Conservation (phyloP, 1,284 basidiomycete genomes). For the Trichosporon ovoides region DNA sequence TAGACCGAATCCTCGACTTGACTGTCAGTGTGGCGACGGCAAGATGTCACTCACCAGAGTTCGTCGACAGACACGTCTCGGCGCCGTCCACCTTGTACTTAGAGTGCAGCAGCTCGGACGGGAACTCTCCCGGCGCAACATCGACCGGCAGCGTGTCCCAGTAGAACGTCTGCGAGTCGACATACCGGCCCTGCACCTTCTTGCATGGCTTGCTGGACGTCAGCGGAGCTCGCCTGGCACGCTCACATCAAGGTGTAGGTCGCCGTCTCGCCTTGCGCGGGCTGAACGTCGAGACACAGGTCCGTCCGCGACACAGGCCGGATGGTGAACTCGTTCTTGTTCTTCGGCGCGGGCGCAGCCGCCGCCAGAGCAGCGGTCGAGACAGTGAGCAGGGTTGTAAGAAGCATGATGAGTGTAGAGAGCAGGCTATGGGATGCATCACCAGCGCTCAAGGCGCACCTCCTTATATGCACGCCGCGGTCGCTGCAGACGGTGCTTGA, state of each 20-base stretch:
- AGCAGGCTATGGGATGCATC: too few relatives aligned
- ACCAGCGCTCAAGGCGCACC: too few relatives aligned
- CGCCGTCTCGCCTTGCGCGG: background rate
- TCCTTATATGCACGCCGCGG: too few relatives aligned
- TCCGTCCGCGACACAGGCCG: background rate
- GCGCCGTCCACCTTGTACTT: background rate
- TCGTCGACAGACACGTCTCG: background rate
- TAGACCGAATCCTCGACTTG: background rate
- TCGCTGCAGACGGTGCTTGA: too few relatives aligned
- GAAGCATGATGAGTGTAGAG: background rate
- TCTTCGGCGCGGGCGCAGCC: background rate
- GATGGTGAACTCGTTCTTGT: constrained; percentile 3
- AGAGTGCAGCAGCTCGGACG: background rate
- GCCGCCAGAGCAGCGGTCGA: background rate
- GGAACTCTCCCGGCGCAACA: background rate
- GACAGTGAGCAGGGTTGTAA: background rate
- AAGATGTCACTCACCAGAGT: background rate
- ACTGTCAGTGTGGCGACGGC: background rate
- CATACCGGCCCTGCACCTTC: background rate
- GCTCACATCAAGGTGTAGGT: background rate
- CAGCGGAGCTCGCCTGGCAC: background rate
- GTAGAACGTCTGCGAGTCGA: background rate
- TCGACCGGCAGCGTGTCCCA: background rate
- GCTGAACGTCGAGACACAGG: background rate
- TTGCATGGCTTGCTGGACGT: background rate